Conservation (phyloP, 1,284 basidiomycete species). For the Leccinum griseonigrum region DNA sequence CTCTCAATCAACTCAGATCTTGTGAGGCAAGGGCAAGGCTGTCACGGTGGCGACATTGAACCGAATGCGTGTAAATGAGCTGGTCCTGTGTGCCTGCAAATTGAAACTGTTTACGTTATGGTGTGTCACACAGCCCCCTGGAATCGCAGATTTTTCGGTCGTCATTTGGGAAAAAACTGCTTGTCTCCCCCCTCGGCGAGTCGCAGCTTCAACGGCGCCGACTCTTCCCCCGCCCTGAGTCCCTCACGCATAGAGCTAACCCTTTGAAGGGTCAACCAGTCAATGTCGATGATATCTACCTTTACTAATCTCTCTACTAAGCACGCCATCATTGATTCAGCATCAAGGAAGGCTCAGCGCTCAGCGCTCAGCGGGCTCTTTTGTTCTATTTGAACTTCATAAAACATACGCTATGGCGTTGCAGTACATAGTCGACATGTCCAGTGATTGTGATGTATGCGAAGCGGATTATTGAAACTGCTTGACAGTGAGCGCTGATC, state of each 20-base stretch:
- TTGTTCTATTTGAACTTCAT: background rate
- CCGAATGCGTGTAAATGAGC: background rate
- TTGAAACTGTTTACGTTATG: background rate
- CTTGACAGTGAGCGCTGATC: slow-evolving; percentile 10
- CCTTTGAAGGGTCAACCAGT: background rate
- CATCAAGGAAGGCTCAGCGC: too few relatives aligned
- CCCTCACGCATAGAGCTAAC: background rate
- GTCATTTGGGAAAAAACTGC: background rate
- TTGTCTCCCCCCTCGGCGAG: background rate
- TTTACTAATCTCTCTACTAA: background rate
- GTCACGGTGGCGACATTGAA: background rate
- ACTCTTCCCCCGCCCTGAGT: slow-evolving; percentile 5
- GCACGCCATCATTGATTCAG: background rate
- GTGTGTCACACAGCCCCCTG: background rate
- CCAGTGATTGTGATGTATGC: slow-evolving; percentile 2
- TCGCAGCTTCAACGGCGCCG: slow-evolving; percentile 21
- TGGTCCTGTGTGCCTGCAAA: background rate
- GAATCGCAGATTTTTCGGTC: background rate
- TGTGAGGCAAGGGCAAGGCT: background rate
- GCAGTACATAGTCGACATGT: background rate
- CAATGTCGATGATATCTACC: background rate
- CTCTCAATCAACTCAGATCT: background rate
- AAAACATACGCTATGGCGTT: background rate
- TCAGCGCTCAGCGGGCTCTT: background rate
- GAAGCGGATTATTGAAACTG: background rate